Evolutionary conservation across 192 early-diverging fungal species (phyloP).

Genomic region (Gonapodya sp.): DNA sequence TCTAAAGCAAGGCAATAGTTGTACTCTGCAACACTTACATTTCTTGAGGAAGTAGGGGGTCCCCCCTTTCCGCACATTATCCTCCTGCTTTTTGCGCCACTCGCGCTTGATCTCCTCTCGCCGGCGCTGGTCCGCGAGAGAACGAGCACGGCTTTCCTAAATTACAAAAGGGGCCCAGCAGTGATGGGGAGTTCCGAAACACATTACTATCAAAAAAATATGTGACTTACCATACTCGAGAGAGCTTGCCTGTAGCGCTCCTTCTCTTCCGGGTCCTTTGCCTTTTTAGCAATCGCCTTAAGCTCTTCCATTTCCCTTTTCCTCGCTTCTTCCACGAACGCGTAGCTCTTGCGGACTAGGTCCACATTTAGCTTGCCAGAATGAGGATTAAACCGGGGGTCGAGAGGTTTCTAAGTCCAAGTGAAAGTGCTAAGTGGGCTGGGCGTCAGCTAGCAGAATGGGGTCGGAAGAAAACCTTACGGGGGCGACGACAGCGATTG

Average conservation of each 20-base stretch:
- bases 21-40: neutral
- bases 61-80: neutral
- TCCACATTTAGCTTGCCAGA: neutral
- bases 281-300: neutral
- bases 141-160: neutral
- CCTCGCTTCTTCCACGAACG: neutral
- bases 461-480: neutral
- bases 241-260: neutral
- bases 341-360: neutral
- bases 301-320: neutral
- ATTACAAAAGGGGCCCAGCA: neutral
- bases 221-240: neutral
- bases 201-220: neutral
- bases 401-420: neutral
- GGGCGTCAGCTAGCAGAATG: too few species aligned
- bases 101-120: conserved; percentile 4
- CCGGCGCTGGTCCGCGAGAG: neutral
- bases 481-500: neutral
- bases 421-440: too few species aligned
- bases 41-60: conserved; percentile 8
- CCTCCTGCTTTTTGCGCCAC: conserved; percentile 4
- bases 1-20: neutral
- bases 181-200: neutral
- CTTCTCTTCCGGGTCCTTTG: neutral
- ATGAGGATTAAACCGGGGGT: neutral